These are phyloP conservation scores for Mycena citricolor DNA, from an alignment of 1,284 basidiomycete species.

Conservation along the genomic window DNA sequence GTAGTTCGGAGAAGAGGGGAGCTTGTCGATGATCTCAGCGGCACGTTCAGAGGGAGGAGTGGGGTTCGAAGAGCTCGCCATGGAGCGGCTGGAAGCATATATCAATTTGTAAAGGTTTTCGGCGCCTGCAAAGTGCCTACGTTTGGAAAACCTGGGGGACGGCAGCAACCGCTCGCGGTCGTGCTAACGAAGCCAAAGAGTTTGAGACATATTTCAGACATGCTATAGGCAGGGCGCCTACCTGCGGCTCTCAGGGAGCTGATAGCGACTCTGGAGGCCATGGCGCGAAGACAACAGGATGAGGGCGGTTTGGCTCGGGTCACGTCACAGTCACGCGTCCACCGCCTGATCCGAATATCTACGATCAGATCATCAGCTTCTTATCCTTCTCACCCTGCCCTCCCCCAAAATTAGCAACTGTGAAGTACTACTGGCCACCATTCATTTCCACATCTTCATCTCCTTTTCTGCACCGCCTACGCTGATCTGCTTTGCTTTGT, in stretches of 20 bases:
- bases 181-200: constrained; percentile 36
- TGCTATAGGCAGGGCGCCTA: constrained; percentile 30
- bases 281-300: constrained; percentile 26
- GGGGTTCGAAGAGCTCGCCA: constrained; percentile 60
- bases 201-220: not conserved
- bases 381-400: no score
- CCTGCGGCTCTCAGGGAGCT: constrained; percentile 64
- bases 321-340: not conserved
- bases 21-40: constrained; percentile 85
- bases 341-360: not conserved
- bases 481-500: not conserved
- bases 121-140: constrained; percentile 42
- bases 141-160: constrained; percentile 51
- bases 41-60: constrained; percentile 88
- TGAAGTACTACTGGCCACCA: not conserved
- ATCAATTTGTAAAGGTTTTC: constrained; percentile 7
- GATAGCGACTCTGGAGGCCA: constrained; percentile 74
- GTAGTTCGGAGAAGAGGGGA: constrained; percentile 87
- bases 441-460: no score
- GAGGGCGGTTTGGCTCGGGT: not conserved
- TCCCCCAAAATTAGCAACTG: no score
- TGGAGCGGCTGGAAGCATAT: constrained; percentile 50
- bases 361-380: no score
- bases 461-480: not conserved
- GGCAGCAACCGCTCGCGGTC: constrained; percentile 57